Evolutionary conservation across 2,329 filamentous ascomycete genomes (phyloP).

Genomic region (Sporothrix brasiliensis): DNA sequence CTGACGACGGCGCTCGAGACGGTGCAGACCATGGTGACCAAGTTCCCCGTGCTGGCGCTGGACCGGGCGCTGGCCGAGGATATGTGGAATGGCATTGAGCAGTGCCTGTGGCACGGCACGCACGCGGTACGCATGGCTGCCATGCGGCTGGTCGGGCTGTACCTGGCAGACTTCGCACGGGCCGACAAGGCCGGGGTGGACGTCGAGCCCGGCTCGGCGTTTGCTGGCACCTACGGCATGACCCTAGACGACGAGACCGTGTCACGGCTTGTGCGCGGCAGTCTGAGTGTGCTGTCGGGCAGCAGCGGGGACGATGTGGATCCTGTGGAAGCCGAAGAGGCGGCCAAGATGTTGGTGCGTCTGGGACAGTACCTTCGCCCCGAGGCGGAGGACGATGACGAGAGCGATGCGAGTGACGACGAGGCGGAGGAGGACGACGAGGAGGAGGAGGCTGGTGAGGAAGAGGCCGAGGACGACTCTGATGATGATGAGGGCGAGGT

Average conservation of each 20-base stretch:
- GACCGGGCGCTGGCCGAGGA: constrained; percentile 50
- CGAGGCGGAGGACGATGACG: constrained; percentile 55
- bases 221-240: constrained; percentile 68
- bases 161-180: constrained; percentile 73
- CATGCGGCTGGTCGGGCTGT: constrained; percentile 72
- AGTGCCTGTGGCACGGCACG: constrained; percentile 72
- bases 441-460: constrained; percentile 44
- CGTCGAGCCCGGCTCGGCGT: neutral
- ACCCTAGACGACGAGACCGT: constrained; percentile 67
- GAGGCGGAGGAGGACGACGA: constrained; percentile 45
- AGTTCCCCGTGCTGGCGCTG: constrained; percentile 67
- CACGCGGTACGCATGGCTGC: constrained; percentile 75
- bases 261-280: constrained; percentile 57
- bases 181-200: too few species aligned
- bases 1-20: constrained; percentile 73
- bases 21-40: constrained; percentile 67
- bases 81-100: constrained; percentile 72
- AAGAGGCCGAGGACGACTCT: constrained; percentile 45
- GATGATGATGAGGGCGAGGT: constrained; percentile 49
- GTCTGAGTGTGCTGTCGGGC: constrained; percentile 60
- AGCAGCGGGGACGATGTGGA: constrained; percentile 57
- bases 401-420: constrained; percentile 49
- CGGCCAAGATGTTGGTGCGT: constrained; percentile 80
- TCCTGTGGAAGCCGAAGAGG: constrained; percentile 76
- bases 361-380: constrained; percentile 65